Evolutionary conservation across 306 rosid genomes (phyloP), one percentile per base, ranked within the genome.

Genomic region (Glycyrrhiza uralensis): DNA sequence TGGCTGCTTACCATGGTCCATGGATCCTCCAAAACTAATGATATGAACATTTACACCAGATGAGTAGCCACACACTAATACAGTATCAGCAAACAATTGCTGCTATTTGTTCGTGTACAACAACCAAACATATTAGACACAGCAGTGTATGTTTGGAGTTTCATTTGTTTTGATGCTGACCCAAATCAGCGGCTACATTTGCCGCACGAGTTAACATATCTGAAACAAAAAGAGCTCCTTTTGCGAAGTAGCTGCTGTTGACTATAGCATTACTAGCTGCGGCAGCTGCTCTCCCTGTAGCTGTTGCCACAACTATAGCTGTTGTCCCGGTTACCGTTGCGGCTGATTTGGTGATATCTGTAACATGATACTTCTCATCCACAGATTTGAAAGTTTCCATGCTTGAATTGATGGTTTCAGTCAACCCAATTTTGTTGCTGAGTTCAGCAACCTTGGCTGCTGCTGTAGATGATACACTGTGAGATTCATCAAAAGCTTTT

Each of bases 161-260:
- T 78, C 66, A 82, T 68, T 79, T 74, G 22, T 52, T 17, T 4
- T 15, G 78, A 38, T 67, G 73, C 56, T 60, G 85, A 18, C 96
- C 87, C 52, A 90, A 17, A 66, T 90, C 86, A 33, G 96, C 89
- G 0, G 92, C 80, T 39, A 90, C 89, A 73, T 88, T 88, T 2
- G 91, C 75, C 2, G 93, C 96, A 6, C 93, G 88, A 11, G 28
- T 17, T 78, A 83, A 61, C 80, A 76, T 72, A 58, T 87, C 88
- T 0, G 96, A 92, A 61, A 85, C 87, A 89, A 88, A 87, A 55
- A 77, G 88, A 71, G 97, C 90, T n/a, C 99, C 99, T 77, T 88
- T 94, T 4, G 96, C 87, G 56, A 94, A 89, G 88, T 89, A 91
- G 72, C 78, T 82, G 88, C 99, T 91, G 65, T 87, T 86, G 42